Base-by-base conservation (phyloP, 345 rosid genomes). In the Moringa oleifera region DNA sequence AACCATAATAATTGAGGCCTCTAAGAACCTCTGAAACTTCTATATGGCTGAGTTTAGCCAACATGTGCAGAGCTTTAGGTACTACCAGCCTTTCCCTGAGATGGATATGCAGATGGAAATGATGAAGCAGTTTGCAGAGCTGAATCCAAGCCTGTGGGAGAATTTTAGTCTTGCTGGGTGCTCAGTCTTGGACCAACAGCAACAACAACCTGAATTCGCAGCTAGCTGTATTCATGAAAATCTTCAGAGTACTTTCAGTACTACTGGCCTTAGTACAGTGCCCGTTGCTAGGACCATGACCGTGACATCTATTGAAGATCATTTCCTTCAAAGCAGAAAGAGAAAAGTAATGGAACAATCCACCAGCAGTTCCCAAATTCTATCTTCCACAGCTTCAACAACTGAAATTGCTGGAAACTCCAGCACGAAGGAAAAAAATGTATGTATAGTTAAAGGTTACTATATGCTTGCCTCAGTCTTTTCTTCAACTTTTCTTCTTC, bases 41-140 rank as follows among this genome's bases (percentile, higher is more conserved):
- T n/a, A n/a, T n/a, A n/a, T n/a, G n/a, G n/a, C n/a, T n/a, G n/a
- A 67, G 56, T 77, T 74, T 58, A 41, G 71, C 57, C 70, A 72
- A 36, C 19, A 70, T 59, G 24, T 71, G 75, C 79, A 77, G 71
- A 73, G 58, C 57, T 58, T 69, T 16, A 68, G 51, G 47, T 59
- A 56, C 47, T 61, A 56, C 36, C 50, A 50, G 18, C 60, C 23
- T 64, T 72, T 24, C 20, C 21, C 69, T 36, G 73, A 69, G 18
- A 68, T 72, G 54, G 75, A 63, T 24, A 33, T 63, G 71, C 71
- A 61, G 68, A 66, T 69, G 66, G 79, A 71, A 20, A 60, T 70
- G 64, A 28, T 65, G 37, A 71, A 68, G 65, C 77, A 74, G 61
- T 64, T 68, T 57, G 60, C 75, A 41, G 72, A 67, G 60, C 72